phyloP scores from a whole-genome alignment of 2,329 filamentous ascomycete species.

The Aspergillus nomiae region DNA sequence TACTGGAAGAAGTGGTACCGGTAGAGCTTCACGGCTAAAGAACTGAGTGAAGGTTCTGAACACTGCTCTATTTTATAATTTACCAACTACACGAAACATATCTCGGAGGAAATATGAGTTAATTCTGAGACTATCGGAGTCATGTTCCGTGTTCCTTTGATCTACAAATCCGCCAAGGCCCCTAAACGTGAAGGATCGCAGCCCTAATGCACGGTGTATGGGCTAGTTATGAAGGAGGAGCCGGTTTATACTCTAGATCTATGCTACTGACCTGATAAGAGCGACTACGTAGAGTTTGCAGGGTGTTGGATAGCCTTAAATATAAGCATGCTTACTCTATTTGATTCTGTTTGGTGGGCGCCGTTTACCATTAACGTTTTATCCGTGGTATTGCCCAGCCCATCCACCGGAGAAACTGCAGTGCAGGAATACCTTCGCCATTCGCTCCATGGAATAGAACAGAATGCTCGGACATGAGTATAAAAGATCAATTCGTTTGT shows the following conservation, averaged over 20 bases:
- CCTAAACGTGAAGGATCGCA: background rate
- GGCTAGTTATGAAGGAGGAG: background rate
- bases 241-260: background rate
- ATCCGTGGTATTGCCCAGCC: background rate
- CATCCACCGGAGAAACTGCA: background rate
- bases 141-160: background rate
- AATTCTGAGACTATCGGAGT: background rate
- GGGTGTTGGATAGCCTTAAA: background rate
- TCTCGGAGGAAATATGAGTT: no score
- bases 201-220: background rate
- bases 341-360: background rate
- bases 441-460: background rate
- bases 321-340: background rate
- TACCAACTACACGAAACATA: background rate
- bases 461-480: background rate
- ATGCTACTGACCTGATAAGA: accelerated
- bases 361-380: no score
- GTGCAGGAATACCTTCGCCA: background rate
- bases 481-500: accelerated
- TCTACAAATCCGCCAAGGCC: background rate
- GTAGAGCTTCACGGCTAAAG: background rate
- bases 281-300: background rate
- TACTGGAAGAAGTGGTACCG: background rate
- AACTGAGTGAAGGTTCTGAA: background rate
- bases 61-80: background rate